Evolutionary conservation across 495 filamentous ascomycete genomes (phyloP), one percentile per base, ranked within the genome.

Genomic region (Trichoderma virens): DNA sequence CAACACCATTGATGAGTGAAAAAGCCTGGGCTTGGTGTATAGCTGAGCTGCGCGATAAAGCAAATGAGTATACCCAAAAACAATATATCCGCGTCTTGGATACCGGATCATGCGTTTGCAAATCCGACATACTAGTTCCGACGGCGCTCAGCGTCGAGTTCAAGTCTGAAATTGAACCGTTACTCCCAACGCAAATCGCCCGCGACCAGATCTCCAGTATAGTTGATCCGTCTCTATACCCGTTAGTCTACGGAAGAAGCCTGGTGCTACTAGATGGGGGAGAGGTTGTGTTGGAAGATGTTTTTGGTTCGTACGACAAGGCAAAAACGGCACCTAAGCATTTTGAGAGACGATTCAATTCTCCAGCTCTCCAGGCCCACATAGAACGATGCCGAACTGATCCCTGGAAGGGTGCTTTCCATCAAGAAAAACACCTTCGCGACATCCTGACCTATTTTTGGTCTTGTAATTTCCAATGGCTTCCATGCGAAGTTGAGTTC

Each of bases 401-500:
- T 18, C 61, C 23, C 27, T 62, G 61, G 61, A 41, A 11, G 27
- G 23, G 18, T 30, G 27, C 31, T 62, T 51, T 16, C 35, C 16
- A 59, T 27, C 5, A 27, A 25, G 38, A 60, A 41, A 51, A 20
- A 16, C 32, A 41, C 28, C 31, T 28, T 27, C 2, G 30, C 4
- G 51, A 59, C 9, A 27, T 14, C 28, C 11, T 2, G 4, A 1
- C 20, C 32, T 25, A 62, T 34, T 65, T 63, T 20, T 73, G 62
- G 54, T 72, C 65, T 16, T 63, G 23, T 14, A 73, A 73, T 23
- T 86, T 78, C 60, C 86, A 89, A 63, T 88, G 82, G 84, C 71
- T 88, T 23, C 86, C 86, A 0, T 80, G 77, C 43, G 78, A 88
- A 14, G 77, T 88, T 25, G 60, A 73, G 6, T 71, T 85, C 51